Base-by-base conservation (phyloP, 257 asterid species). In the Osmanthus fragrans region DNA sequence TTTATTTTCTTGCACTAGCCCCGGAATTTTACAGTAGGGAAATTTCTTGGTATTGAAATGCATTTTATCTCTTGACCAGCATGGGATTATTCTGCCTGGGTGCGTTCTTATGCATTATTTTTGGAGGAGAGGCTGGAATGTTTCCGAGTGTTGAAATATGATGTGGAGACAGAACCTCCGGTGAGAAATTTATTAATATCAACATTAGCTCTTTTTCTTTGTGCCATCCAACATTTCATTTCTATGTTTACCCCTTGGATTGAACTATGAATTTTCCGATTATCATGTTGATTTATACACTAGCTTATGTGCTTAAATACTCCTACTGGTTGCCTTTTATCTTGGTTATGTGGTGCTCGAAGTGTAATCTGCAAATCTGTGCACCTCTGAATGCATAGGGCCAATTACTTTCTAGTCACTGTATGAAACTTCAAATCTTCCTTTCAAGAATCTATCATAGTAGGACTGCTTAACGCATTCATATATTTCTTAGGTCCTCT, bases 81-180 rank as follows among this genome's bases (percentile, higher is more conserved):
- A 39, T 96, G 99, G 99, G 98, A 93, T 80, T 96, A 88, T 88
- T 96, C 99, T 74, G 94, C 94, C 75, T 96, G 98, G 99, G 94
- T 93, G 67, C 97, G 99, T 76, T 74, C 91, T 29, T 96, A 96
- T 64, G 97, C 98, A 11, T 81, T 93, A 82, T 96, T 78, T 85
- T 76, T 96, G 89, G 99, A 96, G 91, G 99, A 96, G 89, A 92
- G 99, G 84, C 85, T 93, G 86, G 98, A 96, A 73, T 96, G 99
- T 70, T 93, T 87, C 86, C 87, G 97, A 76, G 90, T 90, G 73
- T 77, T 96, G 87, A 96, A 89, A 78, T 90, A 93, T 80, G 99
- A 96, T 77, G 82, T 96, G 77, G 96, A 96, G 82, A 78, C 91
- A 0, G 97, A 93, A 75, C 99, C 86, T n/a, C 83, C 79, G 84